Conservation (phyloP, 805 yeast genomes). For the Candida manassasensis region DNA sequence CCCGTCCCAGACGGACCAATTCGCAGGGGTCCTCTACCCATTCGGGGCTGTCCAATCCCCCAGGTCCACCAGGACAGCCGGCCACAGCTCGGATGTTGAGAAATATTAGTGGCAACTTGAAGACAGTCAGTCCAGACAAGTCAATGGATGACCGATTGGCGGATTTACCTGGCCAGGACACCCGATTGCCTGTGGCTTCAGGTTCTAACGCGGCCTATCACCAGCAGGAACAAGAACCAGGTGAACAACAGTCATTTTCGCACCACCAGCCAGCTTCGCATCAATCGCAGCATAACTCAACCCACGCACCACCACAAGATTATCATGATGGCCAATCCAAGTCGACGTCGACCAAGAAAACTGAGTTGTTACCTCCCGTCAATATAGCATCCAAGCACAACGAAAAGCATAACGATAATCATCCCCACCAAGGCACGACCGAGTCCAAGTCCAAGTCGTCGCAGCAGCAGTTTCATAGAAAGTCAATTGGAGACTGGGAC, state of each 20-base stretch:
- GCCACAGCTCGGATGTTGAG: slow-evolving; percentile 71
- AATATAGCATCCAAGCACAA: slow-evolving; percentile 16
- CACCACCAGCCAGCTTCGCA: neutral
- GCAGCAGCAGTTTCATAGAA: slow-evolving; percentile 65
- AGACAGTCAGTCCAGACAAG: slow-evolving; percentile 11
- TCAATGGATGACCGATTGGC: slow-evolving; percentile 5
- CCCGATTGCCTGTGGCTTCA: too few species aligned
- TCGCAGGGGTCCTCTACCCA: neutral
- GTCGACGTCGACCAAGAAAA: slow-evolving; percentile 9
- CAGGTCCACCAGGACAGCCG: slow-evolving; percentile 32
- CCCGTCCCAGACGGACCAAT: neutral
- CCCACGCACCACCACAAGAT: slow-evolving; percentile 5
- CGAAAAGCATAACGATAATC: slow-evolving; percentile 1
- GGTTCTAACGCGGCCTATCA: too few species aligned
- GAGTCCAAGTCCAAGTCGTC: neutral
- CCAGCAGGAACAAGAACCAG: too few species aligned
- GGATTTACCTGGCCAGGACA: too few species aligned
- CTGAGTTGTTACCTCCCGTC: slow-evolving; percentile 31
- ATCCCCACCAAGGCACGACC: slow-evolving; percentile 1
- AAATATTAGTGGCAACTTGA: slow-evolving; percentile 43
- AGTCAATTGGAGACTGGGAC: slow-evolving; percentile 95
- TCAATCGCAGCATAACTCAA: neutral
- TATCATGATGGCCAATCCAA: too few species aligned
- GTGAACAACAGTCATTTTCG: neutral
- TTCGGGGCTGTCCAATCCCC: neutral